Percentiles rank a stretch among this genome's conserved stretches.
Conservation (phyloP, 192 early-diverging fungal genomes). For the Coemansia sp. region DNA sequence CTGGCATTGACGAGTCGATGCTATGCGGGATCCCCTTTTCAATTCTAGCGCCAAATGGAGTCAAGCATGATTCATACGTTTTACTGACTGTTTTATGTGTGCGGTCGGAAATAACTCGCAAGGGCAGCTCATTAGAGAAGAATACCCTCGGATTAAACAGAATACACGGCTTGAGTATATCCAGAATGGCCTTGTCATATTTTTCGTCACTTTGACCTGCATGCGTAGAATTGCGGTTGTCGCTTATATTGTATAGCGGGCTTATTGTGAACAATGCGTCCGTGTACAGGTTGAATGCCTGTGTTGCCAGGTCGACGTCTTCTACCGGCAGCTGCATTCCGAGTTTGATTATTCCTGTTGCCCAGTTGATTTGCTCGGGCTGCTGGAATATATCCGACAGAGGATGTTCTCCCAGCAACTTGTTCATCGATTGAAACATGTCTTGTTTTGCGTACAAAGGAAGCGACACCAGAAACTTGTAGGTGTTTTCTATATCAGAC, state of each 20-base stretch:
- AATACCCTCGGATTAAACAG: slow-evolving; percentile 50
- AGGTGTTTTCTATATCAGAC: slow-evolving; percentile 5
- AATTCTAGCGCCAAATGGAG: background rate
- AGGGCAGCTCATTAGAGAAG: slow-evolving; percentile 43
- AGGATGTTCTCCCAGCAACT: slow-evolving; percentile 10
- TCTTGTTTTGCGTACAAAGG: slow-evolving; percentile 38
- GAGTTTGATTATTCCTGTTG: slow-evolving; percentile 31
- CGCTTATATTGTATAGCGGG: slow-evolving; percentile 7
- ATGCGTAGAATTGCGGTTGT: background rate
- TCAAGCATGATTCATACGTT: slow-evolving; percentile 21
- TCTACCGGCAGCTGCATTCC: slow-evolving; percentile 51
- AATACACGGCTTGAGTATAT: slow-evolving; percentile 23
- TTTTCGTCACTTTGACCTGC: background rate
- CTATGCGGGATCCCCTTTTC: background rate
- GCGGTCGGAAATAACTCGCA: slow-evolving; percentile 13
- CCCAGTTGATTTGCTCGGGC: slow-evolving; percentile 40
- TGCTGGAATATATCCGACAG: slow-evolving; percentile 30
- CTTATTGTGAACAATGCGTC: slow-evolving; percentile 30
- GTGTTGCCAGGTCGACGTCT: slow-evolving; percentile 22
- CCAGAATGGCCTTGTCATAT: slow-evolving; percentile 8
- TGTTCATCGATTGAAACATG: slow-evolving; percentile 34
- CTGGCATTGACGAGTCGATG: background rate
- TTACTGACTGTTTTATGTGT: background rate
- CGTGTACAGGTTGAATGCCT: slow-evolving; percentile 42
- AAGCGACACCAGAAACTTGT: slow-evolving; percentile 30